Base-by-base conservation (phyloP, 768 basidiomycete species). In the Serendipita indica region DNA sequence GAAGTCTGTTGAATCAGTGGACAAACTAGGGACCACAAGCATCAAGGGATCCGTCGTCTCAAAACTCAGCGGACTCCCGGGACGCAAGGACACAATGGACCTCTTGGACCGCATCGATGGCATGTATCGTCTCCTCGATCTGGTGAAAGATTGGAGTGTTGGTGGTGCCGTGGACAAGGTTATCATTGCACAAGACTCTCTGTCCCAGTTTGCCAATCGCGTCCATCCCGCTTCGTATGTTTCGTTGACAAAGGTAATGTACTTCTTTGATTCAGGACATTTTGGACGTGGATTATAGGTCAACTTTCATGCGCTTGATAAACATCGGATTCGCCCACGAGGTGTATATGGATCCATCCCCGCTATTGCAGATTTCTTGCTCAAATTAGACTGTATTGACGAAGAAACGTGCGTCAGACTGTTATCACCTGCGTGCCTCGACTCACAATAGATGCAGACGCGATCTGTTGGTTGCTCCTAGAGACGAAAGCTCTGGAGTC, bases 301-400 rank as follows among this genome's bases (percentile, higher is more conserved):
- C 60, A 72, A 82, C 61, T 83, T 83, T 66, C 72, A 72, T 45
- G 65, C 68, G 0, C 69, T 83, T 5, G 82, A 83, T 63, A 61
- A 69, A 3, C 64, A 71, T 12, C 57, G 62, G 2, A 64, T 83
- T 59, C 73, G 75, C 58, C 79, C 79, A 3, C 64, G 79, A 3
- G 82, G 81, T 1, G 61, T 83, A 1, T 83, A 83, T 60, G 82
- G 81, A 0, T 77, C 74, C 62, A 78, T 74, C 64, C 64, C 70
- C 3, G 73, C 78, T 61, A 77, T 83, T 13, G 72, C 75, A 5
- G 66, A 69, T 7, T 75, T 81, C 45, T 65, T 83, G 0, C 60
- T 61, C 16, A 65, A 69, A 3, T 64, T 74, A 6, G 67, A 62
- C 2, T 68, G 68, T 3, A 64, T 81, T 35, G 70, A 75, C 61